Base-by-base conservation (phyloP, 805 yeast genomes). In the Saccharomycopsis schoenii region DNA sequence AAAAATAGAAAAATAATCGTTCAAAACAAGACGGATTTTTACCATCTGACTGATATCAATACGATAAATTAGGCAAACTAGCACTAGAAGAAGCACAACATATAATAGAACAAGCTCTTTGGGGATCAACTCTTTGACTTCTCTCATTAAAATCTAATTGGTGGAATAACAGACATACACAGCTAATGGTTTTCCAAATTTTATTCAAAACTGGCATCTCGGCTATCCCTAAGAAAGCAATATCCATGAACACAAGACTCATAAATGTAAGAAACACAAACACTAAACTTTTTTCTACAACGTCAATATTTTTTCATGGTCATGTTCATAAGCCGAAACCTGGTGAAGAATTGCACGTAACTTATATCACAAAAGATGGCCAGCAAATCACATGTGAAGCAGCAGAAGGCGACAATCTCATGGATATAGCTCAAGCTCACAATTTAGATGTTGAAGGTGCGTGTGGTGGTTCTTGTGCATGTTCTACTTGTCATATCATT, bases 391-490 rank as follows among this genome's bases (percentile, higher is more conserved):
- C 88, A 0, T 82, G 81, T 67, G 97, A 91, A 69, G 98, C 87
- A 1, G 86, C 93, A 1, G 97, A 87, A 67, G 98, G 98, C 14
- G 99, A 94, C 70, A 84, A 91, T 42, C 70, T 94, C 34, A 76
- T 94, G 71, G 99, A 94, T 71, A 90, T 94, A 61, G 99, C 98
- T 5, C 98, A 94, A 74, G 96, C 94, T 2, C 75, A 92, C 70
- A 87, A 92, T 68, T 73, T 94, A 61, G 99, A 94, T 66, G 92
- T 94, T 94, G 99, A 94, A 72, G 97, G 89, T 55, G 99, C 99
- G 0, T 94, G 99, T 74, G 99, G 99, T 24, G 99, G 98, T 2
- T 90, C 97, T 3, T 94, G 99, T 78, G 99, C 99, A 1, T 94
- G 99, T 72, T 91, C 97, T 4, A 94, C 99, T 0, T 94, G 99